Evolutionary conservation across 2,329 filamentous ascomycete genomes (phyloP), one percentile per base, ranked within the genome.

Genomic region (Pyrenophora graminea): DNA sequence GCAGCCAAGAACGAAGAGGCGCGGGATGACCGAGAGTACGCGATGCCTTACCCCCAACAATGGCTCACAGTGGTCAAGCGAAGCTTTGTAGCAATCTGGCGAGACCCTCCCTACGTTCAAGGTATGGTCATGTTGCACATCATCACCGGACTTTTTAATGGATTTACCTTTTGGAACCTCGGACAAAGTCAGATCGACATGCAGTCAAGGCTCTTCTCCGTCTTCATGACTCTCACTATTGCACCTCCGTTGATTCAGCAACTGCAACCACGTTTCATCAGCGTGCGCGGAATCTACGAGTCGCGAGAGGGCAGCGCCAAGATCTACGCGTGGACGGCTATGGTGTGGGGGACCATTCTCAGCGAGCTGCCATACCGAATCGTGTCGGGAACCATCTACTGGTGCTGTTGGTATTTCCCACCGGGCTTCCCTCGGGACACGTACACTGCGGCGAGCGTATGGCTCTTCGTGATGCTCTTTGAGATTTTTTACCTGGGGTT

Each of bases 201-300:
- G 56, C 73, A 76, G 68, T 86, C 85, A 39, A 80, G 87, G 6
- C 79, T 92, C 7, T 92, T 93, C 73, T 85, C 86, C 7, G 79
- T 88, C 48, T 93, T 93, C 72, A 85, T 91, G 80, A 88, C 87
- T 0, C 77, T 92, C 3, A 90, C 86, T 6, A 89, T 94, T 57
- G 82, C 83, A 1, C 88, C 88, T 0, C 86, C 87, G 0, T 76
- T 92, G 1, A 89, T 92, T 51, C 87, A 91, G 62, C 88, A 92
- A 61, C 78, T 92, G 0, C 87, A 92, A 64, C 89, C 89, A 0
- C 82, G 83, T 4, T 91, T 88, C 67, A 75, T 91, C 44, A 77
- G 82, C 51, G 82, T 84, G 38, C 80, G 88, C 3, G 78, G 82
- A 27, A 79, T 93, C 21, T 94, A 89, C 74, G 76, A 87, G 67